phyloP scores from a whole-genome alignment of 2,329 filamentous ascomycete genomes.

The Exophiala lecanii-corni region DNA sequence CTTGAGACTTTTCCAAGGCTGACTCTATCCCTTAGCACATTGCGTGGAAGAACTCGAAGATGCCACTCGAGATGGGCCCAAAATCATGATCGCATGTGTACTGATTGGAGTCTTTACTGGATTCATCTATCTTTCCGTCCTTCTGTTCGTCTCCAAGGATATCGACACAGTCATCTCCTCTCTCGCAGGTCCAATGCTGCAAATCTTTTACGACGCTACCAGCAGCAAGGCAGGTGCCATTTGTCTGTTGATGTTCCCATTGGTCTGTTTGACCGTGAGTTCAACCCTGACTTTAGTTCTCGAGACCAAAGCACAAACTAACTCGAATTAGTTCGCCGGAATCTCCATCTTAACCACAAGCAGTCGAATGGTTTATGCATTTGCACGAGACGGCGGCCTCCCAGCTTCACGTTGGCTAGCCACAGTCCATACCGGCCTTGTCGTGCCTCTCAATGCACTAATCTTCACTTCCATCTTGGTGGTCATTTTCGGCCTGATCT shows the following conservation, averaged over 20 bases:
- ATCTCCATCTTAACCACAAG: conserved; percentile 63
- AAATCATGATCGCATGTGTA: conserved; percentile 63
- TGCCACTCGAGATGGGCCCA: conserved; percentile 53
- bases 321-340: conserved; percentile 50
- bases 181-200: conserved; percentile 54
- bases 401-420: conserved; percentile 44
- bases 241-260: conserved; percentile 55
- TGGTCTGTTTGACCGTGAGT: conserved; percentile 22
- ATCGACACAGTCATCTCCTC: conserved; percentile 53
- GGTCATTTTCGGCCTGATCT: conserved; percentile 65
- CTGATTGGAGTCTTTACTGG: conserved; percentile 60
- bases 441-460: conserved; percentile 63
- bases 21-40: conserved; percentile 41
- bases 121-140: conserved; percentile 56
- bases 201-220: conserved; percentile 61
- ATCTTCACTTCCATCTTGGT: conserved; percentile 57
- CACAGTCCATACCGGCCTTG: conserved; percentile 55
- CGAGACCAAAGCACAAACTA: background rate
- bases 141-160: conserved; percentile 61
- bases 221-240: conserved; percentile 56
- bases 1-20: conserved; percentile 3
- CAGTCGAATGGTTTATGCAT: conserved; percentile 63
- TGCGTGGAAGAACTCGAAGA: conserved; percentile 51
- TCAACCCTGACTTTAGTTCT: background rate
- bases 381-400: conserved; percentile 63